Evolutionary conservation across 2,329 filamentous ascomycete species (phyloP).

Genomic region (Talaromyces rugulosus): DNA sequence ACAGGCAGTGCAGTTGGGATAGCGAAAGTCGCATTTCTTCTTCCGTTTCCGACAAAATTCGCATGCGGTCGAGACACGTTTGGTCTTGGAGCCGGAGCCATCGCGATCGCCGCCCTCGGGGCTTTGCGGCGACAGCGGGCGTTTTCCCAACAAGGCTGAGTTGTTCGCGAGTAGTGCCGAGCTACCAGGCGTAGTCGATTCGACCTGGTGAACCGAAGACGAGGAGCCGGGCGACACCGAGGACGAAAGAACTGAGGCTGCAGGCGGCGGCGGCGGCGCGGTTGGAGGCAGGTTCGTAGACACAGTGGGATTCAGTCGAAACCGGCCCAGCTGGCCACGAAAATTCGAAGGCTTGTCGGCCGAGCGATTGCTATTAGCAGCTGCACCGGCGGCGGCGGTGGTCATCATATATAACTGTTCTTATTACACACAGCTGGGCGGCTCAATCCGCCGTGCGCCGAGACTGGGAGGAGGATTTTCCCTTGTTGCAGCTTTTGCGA

Average conservation of each 20-base stretch:
- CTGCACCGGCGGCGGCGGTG: not conserved
- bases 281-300: slow-evolving; percentile 7
- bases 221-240: not conserved
- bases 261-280: slow-evolving; percentile 5
- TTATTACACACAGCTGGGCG: not conserved
- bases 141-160: slow-evolving; percentile 9
- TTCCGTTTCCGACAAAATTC: slow-evolving; percentile 39
- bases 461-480: not conserved
- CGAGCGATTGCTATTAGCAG: slow-evolving; percentile 5
- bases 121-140: slow-evolving; percentile 9
- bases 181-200: not conserved
- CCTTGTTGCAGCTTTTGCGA: not conserved
- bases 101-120: slow-evolving; percentile 13
- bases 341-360: slow-evolving; percentile 15
- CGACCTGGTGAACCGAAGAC: not conserved
- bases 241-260: not conserved
- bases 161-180: slow-evolving; percentile 6
- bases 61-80: slow-evolving; percentile 37
- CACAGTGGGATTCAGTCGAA: slow-evolving; percentile 22
- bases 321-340: slow-evolving; percentile 30
- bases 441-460: not conserved
- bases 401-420: slow-evolving; percentile 4
- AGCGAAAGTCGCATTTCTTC: slow-evolving; percentile 40
- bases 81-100: slow-evolving; percentile 18
- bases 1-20: slow-evolving; percentile 38